A percentile compares a stretch with the other conserved stretches of the same genome.
Evolutionary conservation across 164 flowering plant genomes (phyloP).

Genomic region (Nymphaea colorata): DNA sequence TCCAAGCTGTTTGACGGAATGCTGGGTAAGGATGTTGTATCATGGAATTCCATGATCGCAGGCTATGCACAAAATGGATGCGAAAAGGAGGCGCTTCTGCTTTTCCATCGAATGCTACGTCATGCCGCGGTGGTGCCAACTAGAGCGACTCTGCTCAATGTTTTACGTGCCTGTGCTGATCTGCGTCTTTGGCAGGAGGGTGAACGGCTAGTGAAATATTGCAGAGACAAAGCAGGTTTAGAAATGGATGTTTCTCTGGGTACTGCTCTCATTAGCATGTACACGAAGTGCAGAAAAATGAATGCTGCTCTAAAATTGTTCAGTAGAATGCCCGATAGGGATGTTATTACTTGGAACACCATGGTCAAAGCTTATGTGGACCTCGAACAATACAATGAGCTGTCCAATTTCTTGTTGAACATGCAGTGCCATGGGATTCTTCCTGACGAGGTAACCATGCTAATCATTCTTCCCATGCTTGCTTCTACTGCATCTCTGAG

Average conservation of each 20-base stretch:
- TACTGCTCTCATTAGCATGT: slow-evolving; percentile 10
- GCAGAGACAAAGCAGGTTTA: not conserved
- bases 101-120: slow-evolving; percentile 6
- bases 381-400: slow-evolving; percentile 1
- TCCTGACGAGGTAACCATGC: slow-evolving; percentile 8
- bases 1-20: not conserved
- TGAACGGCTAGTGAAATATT: not conserved
- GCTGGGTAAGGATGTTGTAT: slow-evolving; percentile 5
- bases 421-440: slow-evolving; percentile 6
- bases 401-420: not conserved
- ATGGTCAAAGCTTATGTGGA: slow-evolving; percentile 10
- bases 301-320: slow-evolving; percentile 4
- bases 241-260: slow-evolving; percentile 5
- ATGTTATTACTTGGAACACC: slow-evolving; percentile 12
- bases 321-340: not conserved
- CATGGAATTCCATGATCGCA: slow-evolving; percentile 14
- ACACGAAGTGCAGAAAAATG: slow-evolving; percentile 5
- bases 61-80: slow-evolving; percentile 6
- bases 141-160: slow-evolving; percentile 9
- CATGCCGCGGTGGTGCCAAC: slow-evolving; percentile 2
- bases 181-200: slow-evolving; percentile 5
- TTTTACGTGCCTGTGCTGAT: slow-evolving; percentile 11
- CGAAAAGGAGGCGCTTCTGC: slow-evolving; percentile 1
- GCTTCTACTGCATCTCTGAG: slow-evolving; percentile 7
- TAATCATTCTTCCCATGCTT: slow-evolving; percentile 8